phyloP scores from a whole-genome alignment of 768 basidiomycete genomes.

The Boletus insuetus region DNA sequence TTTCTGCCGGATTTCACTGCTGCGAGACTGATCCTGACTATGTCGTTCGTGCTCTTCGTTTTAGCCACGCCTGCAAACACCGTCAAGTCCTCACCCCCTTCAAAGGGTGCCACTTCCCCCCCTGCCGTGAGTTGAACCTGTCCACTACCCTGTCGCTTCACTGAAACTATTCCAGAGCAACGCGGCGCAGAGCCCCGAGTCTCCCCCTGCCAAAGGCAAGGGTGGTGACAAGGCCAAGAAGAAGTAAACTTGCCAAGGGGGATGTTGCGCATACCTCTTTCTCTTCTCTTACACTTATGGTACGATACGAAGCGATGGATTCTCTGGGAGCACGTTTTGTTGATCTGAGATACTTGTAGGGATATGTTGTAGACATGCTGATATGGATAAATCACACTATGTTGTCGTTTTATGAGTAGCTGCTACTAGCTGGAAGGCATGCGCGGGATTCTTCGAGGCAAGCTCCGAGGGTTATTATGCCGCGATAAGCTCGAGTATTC shows the following conservation, averaged over 20 bases:
- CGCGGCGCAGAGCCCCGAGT: slow-evolving; percentile 19
- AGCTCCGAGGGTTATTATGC: no score
- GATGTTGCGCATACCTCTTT: not conserved
- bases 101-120: slow-evolving; percentile 20
- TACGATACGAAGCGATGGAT: slow-evolving; percentile 5
- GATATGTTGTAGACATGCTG: slow-evolving; percentile 6
- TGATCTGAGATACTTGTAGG: not conserved
- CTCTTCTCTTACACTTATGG: not conserved
- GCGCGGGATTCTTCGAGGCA: no score
- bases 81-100: slow-evolving; percentile 19
- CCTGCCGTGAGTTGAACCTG: slow-evolving; percentile 11
- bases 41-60: not conserved
- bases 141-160: not conserved
- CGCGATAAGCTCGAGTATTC: no score
- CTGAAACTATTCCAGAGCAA: slow-evolving; percentile 19
- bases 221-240: slow-evolving; percentile 30
- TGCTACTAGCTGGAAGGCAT: no score
- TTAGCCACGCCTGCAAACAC: slow-evolving; percentile 12
- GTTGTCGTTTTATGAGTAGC: no score
- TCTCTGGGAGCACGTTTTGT: not conserved
- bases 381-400: not conserved
- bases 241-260: slow-evolving; percentile 18
- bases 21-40: slow-evolving; percentile 9
- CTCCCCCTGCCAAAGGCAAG: slow-evolving; percentile 28
- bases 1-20: slow-evolving; percentile 12